Conservation (phyloP, 148 eudicot species). For the Heliamphora exappendiculata region DNA sequence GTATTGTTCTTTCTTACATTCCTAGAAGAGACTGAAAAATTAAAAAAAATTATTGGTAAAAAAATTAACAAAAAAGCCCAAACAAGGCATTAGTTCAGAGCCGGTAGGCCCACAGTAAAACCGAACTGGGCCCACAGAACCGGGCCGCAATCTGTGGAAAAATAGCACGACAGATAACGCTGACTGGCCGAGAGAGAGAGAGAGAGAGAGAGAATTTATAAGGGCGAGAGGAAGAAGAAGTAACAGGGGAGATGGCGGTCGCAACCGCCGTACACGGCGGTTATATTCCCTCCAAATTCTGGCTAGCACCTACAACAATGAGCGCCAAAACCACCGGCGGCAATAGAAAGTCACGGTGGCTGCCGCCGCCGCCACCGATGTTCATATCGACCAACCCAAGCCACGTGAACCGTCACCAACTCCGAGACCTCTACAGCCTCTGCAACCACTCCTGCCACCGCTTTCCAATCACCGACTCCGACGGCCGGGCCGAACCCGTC, state of each 20-base stretch:
- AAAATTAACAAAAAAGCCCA: no score
- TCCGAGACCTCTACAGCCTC: slow-evolving; percentile 40
- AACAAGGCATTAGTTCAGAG: no score
- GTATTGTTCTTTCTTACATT: no score
- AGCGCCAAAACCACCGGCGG: slow-evolving; percentile 2
- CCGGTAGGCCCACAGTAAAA: not conserved
- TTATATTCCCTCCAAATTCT: slow-evolving; percentile 20
- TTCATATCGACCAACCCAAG: slow-evolving; percentile 53
- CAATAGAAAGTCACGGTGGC: no score
- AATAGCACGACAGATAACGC: slow-evolving; percentile 2
- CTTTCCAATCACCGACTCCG: slow-evolving; percentile 28
- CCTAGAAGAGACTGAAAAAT: no score
- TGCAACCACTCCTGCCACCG: slow-evolving; percentile 75
- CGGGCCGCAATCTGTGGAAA: not conserved
- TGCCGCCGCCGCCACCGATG: slow-evolving; percentile 29
- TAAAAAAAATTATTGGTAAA: no score
- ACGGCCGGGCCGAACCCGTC: slow-evolving; percentile 25
- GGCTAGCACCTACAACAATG: not conserved
- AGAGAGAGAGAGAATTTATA: not conserved
- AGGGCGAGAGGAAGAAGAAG: no score
- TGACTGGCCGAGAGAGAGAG: not conserved
- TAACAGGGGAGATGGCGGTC: slow-evolving; percentile 24
- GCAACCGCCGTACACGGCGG: slow-evolving; percentile 18
- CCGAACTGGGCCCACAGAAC: not conserved
- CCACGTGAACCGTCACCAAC: slow-evolving; percentile 29